Percentiles rank a stretch among this genome's conserved stretches.
These are phyloP conservation scores for Saccharomycopsis sp. DNA, from an alignment of 805 yeast genomes.

Conservation along the genomic window DNA sequence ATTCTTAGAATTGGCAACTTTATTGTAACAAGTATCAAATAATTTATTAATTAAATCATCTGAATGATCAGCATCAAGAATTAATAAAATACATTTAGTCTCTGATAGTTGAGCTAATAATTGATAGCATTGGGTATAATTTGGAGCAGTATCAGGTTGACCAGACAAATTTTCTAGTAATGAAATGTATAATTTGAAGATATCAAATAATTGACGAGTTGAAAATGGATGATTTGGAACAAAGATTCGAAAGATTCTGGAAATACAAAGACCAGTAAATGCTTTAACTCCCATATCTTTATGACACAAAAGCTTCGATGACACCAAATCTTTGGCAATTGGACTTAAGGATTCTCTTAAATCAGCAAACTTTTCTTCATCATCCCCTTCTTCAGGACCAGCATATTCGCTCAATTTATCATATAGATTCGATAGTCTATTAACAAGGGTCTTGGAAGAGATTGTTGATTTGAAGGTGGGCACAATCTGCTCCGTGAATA, in stretches of 20 bases:
- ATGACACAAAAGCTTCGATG: conserved; percentile 34
- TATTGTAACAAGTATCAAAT: conserved; percentile 53
- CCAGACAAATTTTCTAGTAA: conserved; percentile 47
- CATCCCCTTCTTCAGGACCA: too few species aligned
- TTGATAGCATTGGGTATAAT: conserved; percentile 52
- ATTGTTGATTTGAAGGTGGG: too few species aligned
- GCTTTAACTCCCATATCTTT: conserved; percentile 59
- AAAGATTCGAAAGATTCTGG: conserved; percentile 64
- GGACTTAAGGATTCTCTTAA: too few species aligned
- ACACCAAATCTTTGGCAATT: conserved; percentile 35
- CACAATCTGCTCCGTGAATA: too few species aligned
- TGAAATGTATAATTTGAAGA: conserved; percentile 55
- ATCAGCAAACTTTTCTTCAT: too few species aligned
- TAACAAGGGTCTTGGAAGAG: too few species aligned
- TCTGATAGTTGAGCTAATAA: conserved; percentile 61
- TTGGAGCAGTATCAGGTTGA: conserved; percentile 44
- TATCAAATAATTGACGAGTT: conserved; percentile 45
- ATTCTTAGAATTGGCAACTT: conserved; percentile 26
- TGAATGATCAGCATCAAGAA: conserved; percentile 64
- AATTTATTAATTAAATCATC: conserved; percentile 41
- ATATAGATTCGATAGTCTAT: too few species aligned
- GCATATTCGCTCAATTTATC: too few species aligned
- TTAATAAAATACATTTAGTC: conserved; percentile 60
- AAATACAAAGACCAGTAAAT: conserved; percentile 57
- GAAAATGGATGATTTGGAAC: conserved; percentile 91